Evolutionary conservation across 768 basidiomycete genomes (phyloP), one percentile per base, ranked within the genome.

Genomic region (Leccinum obscurum): DNA sequence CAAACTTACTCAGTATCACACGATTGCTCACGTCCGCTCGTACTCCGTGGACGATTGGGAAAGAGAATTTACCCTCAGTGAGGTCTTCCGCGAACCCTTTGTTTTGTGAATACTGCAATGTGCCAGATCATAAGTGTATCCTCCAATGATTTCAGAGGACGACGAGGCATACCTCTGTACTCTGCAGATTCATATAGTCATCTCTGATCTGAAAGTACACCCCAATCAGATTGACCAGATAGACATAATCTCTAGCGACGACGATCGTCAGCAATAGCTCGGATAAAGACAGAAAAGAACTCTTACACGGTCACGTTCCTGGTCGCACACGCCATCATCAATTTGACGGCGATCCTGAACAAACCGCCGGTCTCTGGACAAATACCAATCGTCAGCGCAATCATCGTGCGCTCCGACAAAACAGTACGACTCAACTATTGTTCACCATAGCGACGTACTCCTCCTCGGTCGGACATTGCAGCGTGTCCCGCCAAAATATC

Each of bases 201-300:
- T 98, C 96, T n/a, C 95, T 78, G 65, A 98, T 95, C 72, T 98
- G 96, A 73, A 94, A 97, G 68, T 87, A 90, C n/a, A 97, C 85
- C 3, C 95, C 93, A 61, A 98, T 90, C 10, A 97, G 83, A 72
- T 97, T 97, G 62, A 96, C 92, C 2, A 98, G 81, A 0, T 95
- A 93, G 2, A 96, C 86, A 64, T 93, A 97, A 73, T 98, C 87
- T 10, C 93, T 97, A 60, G 41, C 2, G 35, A 32, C 7, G 24
- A 48, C 20, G 0, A 26, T 32, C 1, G 35, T 55, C 2, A 26
- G 30, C 3, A 37, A 50, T 28, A 14, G 30, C 6, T 35, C 4
- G 24, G 2, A 41, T n/a, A 20, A 30, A 48, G 39, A 41, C 17
- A 17, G 8, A 13, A 54, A 4, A 28, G 37, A 6, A 4, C 6